These are phyloP conservation scores for Venturia oleaginea DNA, from an alignment of 2,329 filamentous ascomycete species.

Conservation along the genomic window DNA sequence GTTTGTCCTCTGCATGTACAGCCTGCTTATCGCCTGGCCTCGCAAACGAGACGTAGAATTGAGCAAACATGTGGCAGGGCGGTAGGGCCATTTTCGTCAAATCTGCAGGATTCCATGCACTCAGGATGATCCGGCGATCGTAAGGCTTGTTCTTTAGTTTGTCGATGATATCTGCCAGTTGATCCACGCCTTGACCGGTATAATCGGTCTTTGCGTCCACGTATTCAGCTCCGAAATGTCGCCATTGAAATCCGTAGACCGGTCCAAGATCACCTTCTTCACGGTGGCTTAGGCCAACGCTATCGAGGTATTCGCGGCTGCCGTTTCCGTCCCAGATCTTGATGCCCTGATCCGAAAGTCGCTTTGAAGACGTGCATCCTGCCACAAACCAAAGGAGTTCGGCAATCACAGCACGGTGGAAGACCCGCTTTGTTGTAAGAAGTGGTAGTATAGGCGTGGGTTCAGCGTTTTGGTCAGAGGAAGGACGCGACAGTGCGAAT, in stretches of 20 bases:
- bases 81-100: conserved; percentile 82
- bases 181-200: conserved; percentile 79
- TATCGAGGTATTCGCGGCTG: conserved; percentile 81
- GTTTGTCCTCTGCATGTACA: conserved; percentile 19
- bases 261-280: conserved; percentile 85
- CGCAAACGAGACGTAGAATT: conserved; percentile 84
- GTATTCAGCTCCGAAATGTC: conserved; percentile 92
- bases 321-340: conserved; percentile 99
- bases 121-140: conserved; percentile 81
- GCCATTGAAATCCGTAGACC: conserved; percentile 98
- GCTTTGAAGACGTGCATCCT: conserved; percentile 68
- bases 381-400: conserved; percentile 95
- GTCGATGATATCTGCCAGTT: conserved; percentile 80
- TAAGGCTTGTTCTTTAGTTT: conserved; percentile 79
- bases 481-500: conserved; percentile 64
- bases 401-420: conserved; percentile 77
- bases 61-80: conserved; percentile 95
- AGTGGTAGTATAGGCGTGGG: conserved; percentile 68
- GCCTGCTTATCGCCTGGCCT: conserved; percentile 17
- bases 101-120: conserved; percentile 88
- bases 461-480: conserved; percentile 30
- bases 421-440: conserved; percentile 95
- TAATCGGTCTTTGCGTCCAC: conserved; percentile 73
- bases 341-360: conserved; percentile 70
- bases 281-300: conserved; percentile 69